phyloP scores from a whole-genome alignment of 495 filamentous ascomycete species.

The Xanthoparmelia taractica region DNA sequence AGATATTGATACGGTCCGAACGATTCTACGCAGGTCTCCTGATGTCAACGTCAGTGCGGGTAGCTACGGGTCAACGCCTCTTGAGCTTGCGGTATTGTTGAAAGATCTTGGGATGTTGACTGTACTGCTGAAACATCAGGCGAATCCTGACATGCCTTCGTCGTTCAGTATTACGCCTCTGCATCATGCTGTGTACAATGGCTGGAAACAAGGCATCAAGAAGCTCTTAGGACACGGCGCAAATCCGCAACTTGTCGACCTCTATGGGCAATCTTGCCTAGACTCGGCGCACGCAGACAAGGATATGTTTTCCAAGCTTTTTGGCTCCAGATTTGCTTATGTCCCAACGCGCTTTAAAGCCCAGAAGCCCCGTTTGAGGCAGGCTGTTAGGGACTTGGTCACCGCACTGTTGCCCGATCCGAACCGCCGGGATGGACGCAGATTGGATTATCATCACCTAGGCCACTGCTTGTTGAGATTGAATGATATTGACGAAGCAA shows the following conservation, averaged over 20 bases:
- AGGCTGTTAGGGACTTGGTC: background rate
- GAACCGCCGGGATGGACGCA: background rate
- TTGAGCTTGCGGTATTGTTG: background rate
- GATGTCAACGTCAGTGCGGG: background rate
- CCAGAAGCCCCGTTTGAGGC: background rate
- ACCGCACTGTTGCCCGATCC: background rate
- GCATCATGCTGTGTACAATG: background rate
- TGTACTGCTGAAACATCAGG: background rate
- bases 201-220: background rate
- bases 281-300: background rate
- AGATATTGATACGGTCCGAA: background rate
- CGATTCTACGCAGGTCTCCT: background rate
- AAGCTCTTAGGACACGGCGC: background rate
- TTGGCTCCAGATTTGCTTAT: too few species aligned
- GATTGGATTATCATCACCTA: background rate
- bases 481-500: background rate
- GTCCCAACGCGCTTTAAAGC: background rate
- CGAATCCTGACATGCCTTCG: too few species aligned
- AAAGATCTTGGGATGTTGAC: background rate
- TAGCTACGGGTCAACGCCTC: background rate
- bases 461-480: background rate
- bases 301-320: background rate
- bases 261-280: background rate
- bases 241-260: background rate
- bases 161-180: background rate